Base-by-base conservation (phyloP, 257 asterid species). In the Solanum pinnatisectum region DNA sequence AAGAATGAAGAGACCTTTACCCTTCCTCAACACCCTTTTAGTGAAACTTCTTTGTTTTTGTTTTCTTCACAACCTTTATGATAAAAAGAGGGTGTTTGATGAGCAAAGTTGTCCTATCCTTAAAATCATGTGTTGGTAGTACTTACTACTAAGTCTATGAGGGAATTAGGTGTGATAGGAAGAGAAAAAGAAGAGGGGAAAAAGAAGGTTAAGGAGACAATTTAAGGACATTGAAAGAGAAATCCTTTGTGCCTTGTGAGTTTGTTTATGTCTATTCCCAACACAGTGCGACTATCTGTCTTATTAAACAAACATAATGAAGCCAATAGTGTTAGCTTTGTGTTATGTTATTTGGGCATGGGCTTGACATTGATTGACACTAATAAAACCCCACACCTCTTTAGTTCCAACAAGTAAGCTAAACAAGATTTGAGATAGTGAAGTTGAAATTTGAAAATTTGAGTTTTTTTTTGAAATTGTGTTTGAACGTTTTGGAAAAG, bases 291-390 rank as follows among this genome's bases (percentile, higher is more conserved):
- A 52, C 63, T 2, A 18, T 82, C 68, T 89, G 89, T 86, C 90
- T 87, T 84, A n/a, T 33, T 39, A 63, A 56, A 68, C 76, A 68
- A 65, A 83, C 91, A 87, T 81, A 88, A 89, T 85, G 86, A 83
- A 90, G 91, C 89, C 90, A 91, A 67, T 73, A 52, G 88, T 90
- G 83, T 88, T 88, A 44, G 42, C 40, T 81, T 5, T 88, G 85
- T 82, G 39, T 86, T 82, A 71, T 65, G 36, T 82, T 18, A 18
- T 42, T 74, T 52, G 67, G 82, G 67, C 84, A 88, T 84, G 77
- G 87, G 85, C 78, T 71, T 22, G 68, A 70, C 40, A 88, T 73
- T 30, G 56, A 84, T 77, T 59, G 72, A 81, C 33, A 11, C 59
- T 52, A 52, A 52, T 84, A 40, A 35, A 20, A 83, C 7, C 83